Conservation (phyloP, 2,329 filamentous ascomycete genomes). For the Cladosporium phlei region DNA sequence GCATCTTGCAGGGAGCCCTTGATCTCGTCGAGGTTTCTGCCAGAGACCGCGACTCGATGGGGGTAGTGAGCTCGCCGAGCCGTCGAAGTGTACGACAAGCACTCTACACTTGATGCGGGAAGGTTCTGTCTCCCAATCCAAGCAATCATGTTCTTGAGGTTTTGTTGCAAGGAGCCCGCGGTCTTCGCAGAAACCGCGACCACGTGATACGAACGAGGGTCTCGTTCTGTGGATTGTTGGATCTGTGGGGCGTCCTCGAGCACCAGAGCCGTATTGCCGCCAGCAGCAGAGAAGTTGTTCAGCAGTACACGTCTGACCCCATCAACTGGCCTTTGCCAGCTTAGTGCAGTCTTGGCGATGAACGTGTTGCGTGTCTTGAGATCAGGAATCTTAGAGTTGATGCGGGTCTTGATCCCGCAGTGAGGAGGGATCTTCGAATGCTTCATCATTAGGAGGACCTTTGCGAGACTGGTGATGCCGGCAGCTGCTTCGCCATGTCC, state of each 20-base stretch:
- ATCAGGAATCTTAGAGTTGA: conserved; percentile 53
- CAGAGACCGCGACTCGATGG: conserved; percentile 46
- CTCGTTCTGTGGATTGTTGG: conserved; percentile 37
- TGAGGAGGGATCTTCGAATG: conserved; percentile 52
- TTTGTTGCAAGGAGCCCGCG: conserved; percentile 42
- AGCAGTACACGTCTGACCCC: conserved; percentile 47
- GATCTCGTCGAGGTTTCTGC: conserved; percentile 45
- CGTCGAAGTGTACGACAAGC: conserved; percentile 51
- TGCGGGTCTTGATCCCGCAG: conserved; percentile 51
- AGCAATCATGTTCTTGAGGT: conserved; percentile 42
- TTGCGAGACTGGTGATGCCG: conserved; percentile 51
- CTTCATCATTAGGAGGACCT: conserved; percentile 53
- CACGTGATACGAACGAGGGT: conserved; percentile 44
- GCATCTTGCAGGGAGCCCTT: conserved; percentile 45
- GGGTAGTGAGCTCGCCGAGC: conserved; percentile 51
- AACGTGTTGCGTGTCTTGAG: conserved; percentile 50
- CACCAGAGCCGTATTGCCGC: conserved; percentile 50
- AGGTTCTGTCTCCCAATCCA: no score
- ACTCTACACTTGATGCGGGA: no score
- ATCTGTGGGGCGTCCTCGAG: conserved; percentile 47
- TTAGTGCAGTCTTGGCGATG: conserved; percentile 45
- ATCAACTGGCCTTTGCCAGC: conserved; percentile 45
- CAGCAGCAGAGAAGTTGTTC: conserved; percentile 52
- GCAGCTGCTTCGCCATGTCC: conserved; percentile 53
- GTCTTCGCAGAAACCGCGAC: conserved; percentile 48